phyloP scores from a whole-genome alignment of 371 early-diverging fungal genomes.

The Apophysomyces trapeziformis region DNA sequence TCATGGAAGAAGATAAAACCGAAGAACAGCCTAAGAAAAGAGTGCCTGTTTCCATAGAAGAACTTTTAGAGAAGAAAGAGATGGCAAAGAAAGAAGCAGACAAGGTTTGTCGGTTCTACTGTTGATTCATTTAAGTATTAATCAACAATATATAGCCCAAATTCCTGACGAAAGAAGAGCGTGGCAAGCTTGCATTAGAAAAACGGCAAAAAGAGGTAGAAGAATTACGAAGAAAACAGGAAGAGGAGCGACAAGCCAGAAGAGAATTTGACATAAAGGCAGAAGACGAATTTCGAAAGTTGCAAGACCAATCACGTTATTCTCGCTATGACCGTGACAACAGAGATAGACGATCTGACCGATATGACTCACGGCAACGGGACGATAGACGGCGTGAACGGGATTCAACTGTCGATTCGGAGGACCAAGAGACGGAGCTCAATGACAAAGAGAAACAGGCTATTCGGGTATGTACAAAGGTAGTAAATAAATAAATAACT shows the following conservation, averaged over 20 bases:
- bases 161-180: slow-evolving; percentile 91
- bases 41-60: slow-evolving; percentile 79
- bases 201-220: slow-evolving; percentile 84
- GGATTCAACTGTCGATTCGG: slow-evolving; percentile 13
- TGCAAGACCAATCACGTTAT: slow-evolving; percentile 24
- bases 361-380: slow-evolving; percentile 17
- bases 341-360: slow-evolving; percentile 17
- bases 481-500: not conserved
- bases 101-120: slow-evolving; percentile 38
- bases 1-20: slow-evolving; percentile 24
- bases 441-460: slow-evolving; percentile 56
- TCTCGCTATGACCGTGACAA: slow-evolving; percentile 22
- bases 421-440: slow-evolving; percentile 27
- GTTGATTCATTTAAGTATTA: not conserved
- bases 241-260: slow-evolving; percentile 64
- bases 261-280: slow-evolving; percentile 64
- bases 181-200: slow-evolving; percentile 87
- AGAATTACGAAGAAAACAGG: slow-evolving; percentile 62
- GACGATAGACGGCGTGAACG: slow-evolving; percentile 26
- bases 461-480: slow-evolving; percentile 35
- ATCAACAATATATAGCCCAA: slow-evolving; percentile 61
- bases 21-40: slow-evolving; percentile 36
- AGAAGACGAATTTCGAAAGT: slow-evolving; percentile 46
- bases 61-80: slow-evolving; percentile 69
- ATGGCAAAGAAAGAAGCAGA: slow-evolving; percentile 56